Evolutionary conservation across 2,329 filamentous ascomycete genomes (phyloP), one percentile per base, ranked within the genome.

Genomic region (Capronia americana): DNA sequence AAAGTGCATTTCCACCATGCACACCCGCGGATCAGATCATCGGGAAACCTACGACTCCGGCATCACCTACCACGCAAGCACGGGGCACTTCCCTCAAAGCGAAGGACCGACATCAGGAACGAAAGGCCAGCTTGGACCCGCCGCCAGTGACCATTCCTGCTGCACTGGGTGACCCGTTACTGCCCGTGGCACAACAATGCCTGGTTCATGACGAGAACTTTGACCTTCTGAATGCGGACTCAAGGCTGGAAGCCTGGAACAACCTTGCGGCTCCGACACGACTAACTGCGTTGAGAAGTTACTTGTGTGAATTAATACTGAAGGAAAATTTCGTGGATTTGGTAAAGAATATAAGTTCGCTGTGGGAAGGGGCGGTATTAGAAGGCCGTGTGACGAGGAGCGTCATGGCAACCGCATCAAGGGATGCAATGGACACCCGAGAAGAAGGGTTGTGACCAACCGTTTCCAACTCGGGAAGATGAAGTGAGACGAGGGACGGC

Each of bases 251-350:
- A 41, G 61, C 56, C 12, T 67, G 61, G 60, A 12, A 23, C 17
- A 59, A 34, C 41, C 62, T 55, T 8, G 56, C 57, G 23, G 28
- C 34, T 14, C 38, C 38, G 8, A 46, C 48, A 11, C 38, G 55
- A 11, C 57, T 53, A n/a, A 51, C 57, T 3, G 54, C 57, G 5
- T 30, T 70, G 48, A 10, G 77, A 78, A 64, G 75, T 44, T 82
- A 79, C 76, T 75, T 82, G 53, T 81, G 79, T 57, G 69, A 75
- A 14, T 74, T 79, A 60, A 71, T 82, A 1, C 77, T 81, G 32
- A 76, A 80, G 28, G 78, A 80, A 26, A 71, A 63, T 2, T 82
- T 82, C 60, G 67, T 78, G 28, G 67, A 71, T 28, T 71, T 82
- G 12, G 80, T 78, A 61, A 73, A 78, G 69, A 77, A 79, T 68